Evolutionary conservation across 176 grass and related monocot genomes (phyloP).

Genomic region (Rhynchospora pubera): DNA sequence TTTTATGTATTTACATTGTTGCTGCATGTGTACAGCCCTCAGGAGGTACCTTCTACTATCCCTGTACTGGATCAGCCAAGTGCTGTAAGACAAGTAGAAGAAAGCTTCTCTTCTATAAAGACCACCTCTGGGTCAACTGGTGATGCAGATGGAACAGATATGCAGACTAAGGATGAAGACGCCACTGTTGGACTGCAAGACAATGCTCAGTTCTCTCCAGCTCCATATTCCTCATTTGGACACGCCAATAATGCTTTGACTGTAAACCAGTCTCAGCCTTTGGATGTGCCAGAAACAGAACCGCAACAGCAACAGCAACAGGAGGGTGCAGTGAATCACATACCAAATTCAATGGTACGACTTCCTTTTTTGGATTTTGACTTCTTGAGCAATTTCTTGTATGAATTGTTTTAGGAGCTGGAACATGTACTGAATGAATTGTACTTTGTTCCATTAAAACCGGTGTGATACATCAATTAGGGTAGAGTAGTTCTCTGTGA

Average conservation of each 20-base stretch:
- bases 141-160: neutral
- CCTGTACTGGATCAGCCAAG: conserved; percentile 12
- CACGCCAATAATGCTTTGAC: conserved; percentile 26
- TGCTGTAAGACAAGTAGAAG: neutral
- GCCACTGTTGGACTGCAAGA: conserved; percentile 23
- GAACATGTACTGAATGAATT: neutral
- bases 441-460: neutral
- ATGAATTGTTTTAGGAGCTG: neutral
- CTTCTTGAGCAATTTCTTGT: neutral
- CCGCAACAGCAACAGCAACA: conserved; percentile 13
- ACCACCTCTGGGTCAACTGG: neutral
- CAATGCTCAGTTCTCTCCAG: conserved; percentile 27
- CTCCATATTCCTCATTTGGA: conserved; percentile 40
- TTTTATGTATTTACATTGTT: neutral
- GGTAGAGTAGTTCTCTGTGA: neutral
- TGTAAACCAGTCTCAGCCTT: conserved; percentile 33
- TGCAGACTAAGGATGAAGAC: conserved; percentile 24
- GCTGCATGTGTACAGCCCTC: conserved; percentile 1
- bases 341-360: conserved; percentile 35
- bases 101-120: neutral
- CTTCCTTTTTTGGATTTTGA: conserved; percentile 4
- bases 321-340: conserved; percentile 25
- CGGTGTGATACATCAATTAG: neutral
- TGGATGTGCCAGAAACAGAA: conserved; percentile 44
- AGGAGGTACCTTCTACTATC: conserved; percentile 3